These are phyloP conservation scores for Umbilicus rupestris DNA, from an alignment of 164 flowering plant genomes.

Conservation along the genomic window DNA sequence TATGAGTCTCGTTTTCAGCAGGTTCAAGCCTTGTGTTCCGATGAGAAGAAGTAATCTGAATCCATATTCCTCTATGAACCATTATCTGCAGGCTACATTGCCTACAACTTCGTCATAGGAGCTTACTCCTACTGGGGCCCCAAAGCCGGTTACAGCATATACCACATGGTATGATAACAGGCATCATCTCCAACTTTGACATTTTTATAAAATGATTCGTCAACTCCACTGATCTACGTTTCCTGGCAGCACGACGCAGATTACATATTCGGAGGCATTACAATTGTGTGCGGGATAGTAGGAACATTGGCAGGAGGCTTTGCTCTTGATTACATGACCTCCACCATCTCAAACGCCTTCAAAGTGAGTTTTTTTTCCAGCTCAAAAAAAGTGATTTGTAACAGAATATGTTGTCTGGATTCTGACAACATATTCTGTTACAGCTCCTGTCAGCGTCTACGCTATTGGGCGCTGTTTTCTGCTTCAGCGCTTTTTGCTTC, in stretches of 20 bases:
- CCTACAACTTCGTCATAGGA: constrained; percentile 91
- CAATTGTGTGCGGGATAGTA: constrained; percentile 65
- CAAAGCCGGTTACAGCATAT: constrained; percentile 85
- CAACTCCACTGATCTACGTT: constrained; percentile 5
- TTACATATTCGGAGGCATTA: constrained; percentile 70
- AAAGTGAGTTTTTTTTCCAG: too few species aligned
- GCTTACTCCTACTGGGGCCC: constrained; percentile 99
- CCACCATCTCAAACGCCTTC: constrained; percentile 78
- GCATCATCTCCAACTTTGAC: not conserved
- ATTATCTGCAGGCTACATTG: constrained; percentile 62
- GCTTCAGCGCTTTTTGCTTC: constrained; percentile 67
- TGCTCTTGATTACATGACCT: constrained; percentile 50
- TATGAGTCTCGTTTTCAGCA: constrained; percentile 17
- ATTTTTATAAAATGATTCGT: not conserved
- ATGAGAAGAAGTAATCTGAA: not conserved
- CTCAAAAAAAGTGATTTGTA: too few species aligned
- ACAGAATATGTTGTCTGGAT: not conserved
- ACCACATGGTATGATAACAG: constrained; percentile 63
- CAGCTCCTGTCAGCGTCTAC: constrained; percentile 81
- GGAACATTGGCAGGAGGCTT: constrained; percentile 80
- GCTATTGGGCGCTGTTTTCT: constrained; percentile 60
- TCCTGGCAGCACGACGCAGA: constrained; percentile 61
- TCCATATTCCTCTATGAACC: not conserved
- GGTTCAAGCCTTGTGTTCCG: not conserved
- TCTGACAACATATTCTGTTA: constrained; percentile 11